These are phyloP conservation scores for Alectoria sarmentosa DNA, from an alignment of 495 filamentous ascomycete species.

Conservation along the genomic window DNA sequence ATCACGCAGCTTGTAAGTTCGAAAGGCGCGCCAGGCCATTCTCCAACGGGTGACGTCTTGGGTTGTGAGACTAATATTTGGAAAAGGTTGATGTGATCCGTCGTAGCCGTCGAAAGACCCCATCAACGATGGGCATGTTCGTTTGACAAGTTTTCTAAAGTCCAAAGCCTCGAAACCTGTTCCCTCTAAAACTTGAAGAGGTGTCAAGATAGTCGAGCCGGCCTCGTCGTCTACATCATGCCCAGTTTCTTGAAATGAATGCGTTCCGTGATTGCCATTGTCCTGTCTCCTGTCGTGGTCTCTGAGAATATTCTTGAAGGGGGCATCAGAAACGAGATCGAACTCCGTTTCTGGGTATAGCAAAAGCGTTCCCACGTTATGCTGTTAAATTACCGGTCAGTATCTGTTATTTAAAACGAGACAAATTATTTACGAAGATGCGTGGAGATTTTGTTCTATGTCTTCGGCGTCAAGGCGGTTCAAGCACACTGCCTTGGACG, in stretches of 20 bases:
- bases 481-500: background rate
- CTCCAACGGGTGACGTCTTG: constrained; percentile 10
- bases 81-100: background rate
- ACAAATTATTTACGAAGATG: too few relatives aligned
- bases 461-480: background rate
- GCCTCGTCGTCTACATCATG: background rate
- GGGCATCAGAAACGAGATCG: too few relatives aligned
- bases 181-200: background rate
- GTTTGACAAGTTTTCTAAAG: background rate
- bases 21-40: constrained; percentile 4
- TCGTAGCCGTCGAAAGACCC: background rate
- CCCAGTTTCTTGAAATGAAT: background rate
- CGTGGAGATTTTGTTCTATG: too few relatives aligned
- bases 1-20: background rate
- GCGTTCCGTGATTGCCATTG: background rate
- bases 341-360: too few relatives aligned
- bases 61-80: background rate
- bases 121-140: background rate
- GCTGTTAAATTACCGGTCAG: too few relatives aligned
- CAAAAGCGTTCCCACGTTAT: too few relatives aligned
- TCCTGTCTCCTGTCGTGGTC: too few relatives aligned
- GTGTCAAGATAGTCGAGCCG: background rate
- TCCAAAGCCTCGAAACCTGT: background rate
- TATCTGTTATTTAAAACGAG: too few relatives aligned
- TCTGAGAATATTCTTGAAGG: too few relatives aligned